These are phyloP conservation scores for Penicillium psychrofluorescens DNA, from an alignment of 495 filamentous ascomycete species.

Conservation along the genomic window DNA sequence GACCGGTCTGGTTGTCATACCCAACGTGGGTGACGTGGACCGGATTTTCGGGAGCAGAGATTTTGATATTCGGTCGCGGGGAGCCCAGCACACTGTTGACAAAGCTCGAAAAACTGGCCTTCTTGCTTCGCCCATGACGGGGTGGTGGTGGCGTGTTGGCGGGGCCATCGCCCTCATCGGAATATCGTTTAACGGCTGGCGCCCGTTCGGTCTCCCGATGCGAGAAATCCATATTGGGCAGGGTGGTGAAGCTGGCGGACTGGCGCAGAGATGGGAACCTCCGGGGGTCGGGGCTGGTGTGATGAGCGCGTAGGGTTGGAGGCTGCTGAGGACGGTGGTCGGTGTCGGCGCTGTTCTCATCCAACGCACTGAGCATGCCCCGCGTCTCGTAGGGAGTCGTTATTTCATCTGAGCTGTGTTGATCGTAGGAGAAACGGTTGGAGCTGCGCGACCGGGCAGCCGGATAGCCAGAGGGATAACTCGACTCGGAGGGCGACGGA, in stretches of 20 bases:
- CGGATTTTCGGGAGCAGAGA: slow-evolving; percentile 93
- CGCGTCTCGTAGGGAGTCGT: slow-evolving; percentile 61
- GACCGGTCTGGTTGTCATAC: slow-evolving; percentile 92
- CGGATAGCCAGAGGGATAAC: slow-evolving; percentile 22
- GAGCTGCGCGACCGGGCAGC: slow-evolving; percentile 30
- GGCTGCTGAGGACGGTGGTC: slow-evolving; percentile 32
- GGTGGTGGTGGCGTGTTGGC: slow-evolving; percentile 19
- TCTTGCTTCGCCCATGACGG: slow-evolving; percentile 58
- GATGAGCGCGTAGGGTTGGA: slow-evolving; percentile 45
- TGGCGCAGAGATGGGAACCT: slow-evolving; percentile 57
- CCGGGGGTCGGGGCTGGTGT: slow-evolving; percentile 53
- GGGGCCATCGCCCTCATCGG: slow-evolving; percentile 67
- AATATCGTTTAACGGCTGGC: slow-evolving; percentile 67
- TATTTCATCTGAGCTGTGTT: slow-evolving; percentile 63
- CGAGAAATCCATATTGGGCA: slow-evolving; percentile 52
- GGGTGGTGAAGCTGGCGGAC: slow-evolving; percentile 69
- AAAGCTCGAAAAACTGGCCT: slow-evolving; percentile 89
- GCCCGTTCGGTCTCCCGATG: slow-evolving; percentile 30
- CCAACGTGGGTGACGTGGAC: slow-evolving; percentile 97
- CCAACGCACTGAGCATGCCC: slow-evolving; percentile 57
- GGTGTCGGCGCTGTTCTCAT: slow-evolving; percentile 52
- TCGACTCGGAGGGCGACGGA: slow-evolving; percentile 43
- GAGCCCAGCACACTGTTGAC: slow-evolving; percentile 89
- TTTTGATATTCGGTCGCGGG: slow-evolving; percentile 74
- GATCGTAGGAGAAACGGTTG: slow-evolving; percentile 47